phyloP scores from a whole-genome alignment of 2,329 filamentous ascomycete species.

The Aspergillus fijiensis region DNA sequence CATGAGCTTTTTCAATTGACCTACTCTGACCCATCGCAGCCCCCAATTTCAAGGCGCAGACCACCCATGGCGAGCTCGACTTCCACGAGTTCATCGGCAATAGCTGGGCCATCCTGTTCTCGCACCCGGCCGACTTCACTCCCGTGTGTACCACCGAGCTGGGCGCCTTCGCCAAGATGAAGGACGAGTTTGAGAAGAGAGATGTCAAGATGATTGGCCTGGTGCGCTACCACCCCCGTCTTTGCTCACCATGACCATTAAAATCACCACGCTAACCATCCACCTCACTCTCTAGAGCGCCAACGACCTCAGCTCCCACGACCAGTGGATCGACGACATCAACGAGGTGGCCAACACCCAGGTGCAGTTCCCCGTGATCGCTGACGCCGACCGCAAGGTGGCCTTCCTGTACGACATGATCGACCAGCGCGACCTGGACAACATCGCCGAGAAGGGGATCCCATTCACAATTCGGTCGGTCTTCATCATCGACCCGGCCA shows the following conservation, averaged over 20 bases:
- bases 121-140: conserved; percentile 77
- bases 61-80: conserved; percentile 64
- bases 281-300: conserved; percentile 51
- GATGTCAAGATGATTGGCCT: conserved; percentile 90
- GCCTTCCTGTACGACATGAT: conserved; percentile 79
- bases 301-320: conserved; percentile 79
- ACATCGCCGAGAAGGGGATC: conserved; percentile 71
- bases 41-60: conserved; percentile 67
- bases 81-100: conserved; percentile 70
- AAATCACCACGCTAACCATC: neutral
- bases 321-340: conserved; percentile 86
- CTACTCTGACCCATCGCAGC: conserved; percentile 35
- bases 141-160: conserved; percentile 96
- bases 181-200: conserved; percentile 82
- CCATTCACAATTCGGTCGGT: conserved; percentile 91
- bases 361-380: conserved; percentile 76
- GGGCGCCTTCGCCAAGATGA: conserved; percentile 85
- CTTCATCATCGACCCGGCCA: conserved; percentile 90
- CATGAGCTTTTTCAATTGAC: neutral
- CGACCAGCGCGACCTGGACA: conserved; percentile 77
- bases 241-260: neutral
- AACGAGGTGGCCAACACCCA: conserved; percentile 71
- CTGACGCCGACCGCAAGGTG: conserved; percentile 75
- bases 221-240: conserved; percentile 33
- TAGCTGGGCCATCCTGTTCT: conserved; percentile 68